Conservation (phyloP, 2,329 filamentous ascomycete genomes). For the Aureobasidium sp. region DNA sequence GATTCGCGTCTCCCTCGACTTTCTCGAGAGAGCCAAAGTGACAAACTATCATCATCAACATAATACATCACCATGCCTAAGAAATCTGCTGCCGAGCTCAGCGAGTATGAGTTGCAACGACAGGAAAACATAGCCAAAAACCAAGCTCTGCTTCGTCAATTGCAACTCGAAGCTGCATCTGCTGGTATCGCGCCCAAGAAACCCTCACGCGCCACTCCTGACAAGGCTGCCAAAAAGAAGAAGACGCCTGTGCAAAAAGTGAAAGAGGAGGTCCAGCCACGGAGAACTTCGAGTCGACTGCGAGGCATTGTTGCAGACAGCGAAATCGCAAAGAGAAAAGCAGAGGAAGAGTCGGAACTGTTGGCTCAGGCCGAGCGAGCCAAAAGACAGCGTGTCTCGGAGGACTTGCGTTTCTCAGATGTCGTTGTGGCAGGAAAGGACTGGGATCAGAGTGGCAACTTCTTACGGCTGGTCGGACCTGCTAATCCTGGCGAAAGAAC, state of each 20-base stretch:
- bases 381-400: slow-evolving; percentile 57
- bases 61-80: slow-evolving; percentile 23
- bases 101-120: slow-evolving; percentile 78
- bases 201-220: slow-evolving; percentile 40
- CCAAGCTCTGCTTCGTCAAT: slow-evolving; percentile 69
- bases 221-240: slow-evolving; percentile 38
- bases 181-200: slow-evolving; percentile 54
- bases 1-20: background rate
- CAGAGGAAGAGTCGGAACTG: slow-evolving; percentile 53
- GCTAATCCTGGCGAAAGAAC: slow-evolving; percentile 77
- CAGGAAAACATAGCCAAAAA: slow-evolving; percentile 83
- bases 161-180: slow-evolving; percentile 58
- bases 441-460: slow-evolving; percentile 59
- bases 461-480: slow-evolving; percentile 58
- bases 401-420: slow-evolving; percentile 63
- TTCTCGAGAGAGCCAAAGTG: background rate
- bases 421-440: slow-evolving; percentile 73
- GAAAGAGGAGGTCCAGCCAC: slow-evolving; percentile 51
- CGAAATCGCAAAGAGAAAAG: slow-evolving; percentile 60
- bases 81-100: slow-evolving; percentile 46
- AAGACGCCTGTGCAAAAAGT: slow-evolving; percentile 38
- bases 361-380: slow-evolving; percentile 49
- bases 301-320: slow-evolving; percentile 57
- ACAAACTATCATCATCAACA: slow-evolving; percentile 1
- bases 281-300: slow-evolving; percentile 54